Conservation (phyloP, 768 basidiomycete genomes). For the Gelatoporia subvermispora region DNA sequence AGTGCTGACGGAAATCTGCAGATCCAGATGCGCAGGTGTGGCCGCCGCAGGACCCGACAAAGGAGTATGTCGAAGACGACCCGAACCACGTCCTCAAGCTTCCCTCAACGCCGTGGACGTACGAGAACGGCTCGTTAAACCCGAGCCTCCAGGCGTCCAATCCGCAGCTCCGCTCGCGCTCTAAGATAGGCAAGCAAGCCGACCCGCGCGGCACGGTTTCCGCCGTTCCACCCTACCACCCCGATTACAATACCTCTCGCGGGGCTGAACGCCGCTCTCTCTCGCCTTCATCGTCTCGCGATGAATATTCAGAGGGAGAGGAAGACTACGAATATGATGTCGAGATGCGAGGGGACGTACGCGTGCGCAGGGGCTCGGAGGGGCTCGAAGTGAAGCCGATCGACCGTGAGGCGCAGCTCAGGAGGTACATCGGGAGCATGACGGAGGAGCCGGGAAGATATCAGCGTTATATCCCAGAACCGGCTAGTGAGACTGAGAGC, state of each 20-base stretch:
- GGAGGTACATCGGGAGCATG: slow-evolving; percentile 47
- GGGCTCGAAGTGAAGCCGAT: slow-evolving; percentile 69
- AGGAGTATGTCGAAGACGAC: slow-evolving; percentile 18
- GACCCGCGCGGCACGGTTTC: slow-evolving; percentile 33
- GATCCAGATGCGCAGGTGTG: slow-evolving; percentile 43
- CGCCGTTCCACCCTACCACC: slow-evolving; percentile 70
- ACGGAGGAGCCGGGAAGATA: slow-evolving; percentile 60
- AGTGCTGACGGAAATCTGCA: slow-evolving; percentile 11
- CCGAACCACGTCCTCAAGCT: slow-evolving; percentile 39
- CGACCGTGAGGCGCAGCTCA: slow-evolving; percentile 61
- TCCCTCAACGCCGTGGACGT: slow-evolving; percentile 78
- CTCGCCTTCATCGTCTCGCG: slow-evolving; percentile 11
- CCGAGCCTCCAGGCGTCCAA: slow-evolving; percentile 69
- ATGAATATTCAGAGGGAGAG: slow-evolving; percentile 18
- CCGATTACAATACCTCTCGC: slow-evolving; percentile 47
- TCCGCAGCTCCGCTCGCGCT: slow-evolving; percentile 25
- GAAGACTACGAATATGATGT: slow-evolving; percentile 27
- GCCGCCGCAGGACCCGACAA: slow-evolving; percentile 69
- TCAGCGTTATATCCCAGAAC: slow-evolving; percentile 61
- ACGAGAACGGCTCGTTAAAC: slow-evolving; percentile 71
- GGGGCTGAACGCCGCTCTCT: slow-evolving; percentile 21
- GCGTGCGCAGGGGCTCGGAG: slow-evolving; percentile 70
- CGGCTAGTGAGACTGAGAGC: slow-evolving; percentile 35
- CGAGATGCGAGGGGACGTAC: slow-evolving; percentile 4
- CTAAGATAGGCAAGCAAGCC: slow-evolving; percentile 18